Percentiles rank a stretch among this genome's conserved stretches.
Evolutionary conservation across 495 filamentous ascomycete species (phyloP).

Genomic region (Staphylotrichum tortipilum): DNA sequence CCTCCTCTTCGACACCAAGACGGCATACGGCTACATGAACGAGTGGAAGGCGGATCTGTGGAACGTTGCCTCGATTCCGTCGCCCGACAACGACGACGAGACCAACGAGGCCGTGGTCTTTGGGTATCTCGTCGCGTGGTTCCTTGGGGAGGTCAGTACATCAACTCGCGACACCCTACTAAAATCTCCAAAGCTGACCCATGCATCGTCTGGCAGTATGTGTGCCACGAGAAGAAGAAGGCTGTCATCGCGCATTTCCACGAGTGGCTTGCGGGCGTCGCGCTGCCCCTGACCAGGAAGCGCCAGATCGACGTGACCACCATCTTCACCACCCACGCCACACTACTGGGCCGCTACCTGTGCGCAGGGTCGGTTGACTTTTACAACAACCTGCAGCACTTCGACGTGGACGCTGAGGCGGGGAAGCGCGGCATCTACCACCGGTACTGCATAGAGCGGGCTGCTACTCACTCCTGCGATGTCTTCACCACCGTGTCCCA

Average conservation of each 20-base stretch:
- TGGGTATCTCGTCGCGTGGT: conserved; percentile 96
- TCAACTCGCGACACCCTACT: too few relatives aligned
- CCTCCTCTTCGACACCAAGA: conserved; percentile 87
- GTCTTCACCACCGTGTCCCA: conserved; percentile 99
- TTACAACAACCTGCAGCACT: conserved; percentile 97
- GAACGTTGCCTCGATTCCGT: conserved; percentile 85
- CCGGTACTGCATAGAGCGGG: conserved; percentile 95
- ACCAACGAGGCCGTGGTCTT: conserved; percentile 98
- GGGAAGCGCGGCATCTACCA: conserved; percentile 98
- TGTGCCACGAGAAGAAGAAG: conserved; percentile 78
- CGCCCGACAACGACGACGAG: conserved; percentile 82
- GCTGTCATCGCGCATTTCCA: conserved; percentile 98
- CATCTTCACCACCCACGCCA: conserved; percentile 98
- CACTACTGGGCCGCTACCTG: conserved; percentile 86
- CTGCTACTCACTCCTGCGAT: conserved; percentile 80
- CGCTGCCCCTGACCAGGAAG: conserved; percentile 83
- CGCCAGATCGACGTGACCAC: conserved; percentile 93
- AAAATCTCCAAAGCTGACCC: too few relatives aligned
- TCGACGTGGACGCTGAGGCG: conserved; percentile 93
- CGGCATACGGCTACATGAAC: conserved; percentile 80
- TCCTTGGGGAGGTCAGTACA: conserved; percentile 81
- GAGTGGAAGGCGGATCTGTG: conserved; percentile 98
- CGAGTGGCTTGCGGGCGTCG: conserved; percentile 97
- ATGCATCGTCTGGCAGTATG: conserved; percentile 59
- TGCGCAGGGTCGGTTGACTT: conserved; percentile 97